Conservation (phyloP, 2,329 filamentous ascomycete species). For the Acephala macrosclerotiorum region DNA sequence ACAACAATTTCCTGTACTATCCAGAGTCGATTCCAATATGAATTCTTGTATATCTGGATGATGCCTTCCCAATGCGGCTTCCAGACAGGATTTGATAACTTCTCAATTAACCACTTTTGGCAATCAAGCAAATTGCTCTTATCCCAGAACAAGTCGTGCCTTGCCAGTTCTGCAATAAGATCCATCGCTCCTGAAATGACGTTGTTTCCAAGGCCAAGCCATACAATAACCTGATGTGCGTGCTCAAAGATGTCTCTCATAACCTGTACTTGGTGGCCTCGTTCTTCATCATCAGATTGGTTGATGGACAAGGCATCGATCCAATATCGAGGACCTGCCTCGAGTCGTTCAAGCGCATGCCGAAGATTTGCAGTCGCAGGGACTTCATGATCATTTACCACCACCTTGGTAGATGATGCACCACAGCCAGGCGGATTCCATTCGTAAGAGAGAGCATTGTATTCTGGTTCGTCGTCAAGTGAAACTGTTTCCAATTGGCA, state of each 20-base stretch:
- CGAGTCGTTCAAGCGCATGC: constrained; percentile 5
- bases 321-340: constrained; percentile 15
- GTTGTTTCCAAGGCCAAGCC: not conserved
- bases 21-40: constrained; percentile 17
- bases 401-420: not conserved
- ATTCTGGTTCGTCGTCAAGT: not conserved
- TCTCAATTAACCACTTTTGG: not conserved
- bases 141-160: not conserved
- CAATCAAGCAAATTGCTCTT: not conserved
- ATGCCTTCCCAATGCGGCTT: constrained; percentile 8
- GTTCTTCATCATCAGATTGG: constrained; percentile 27
- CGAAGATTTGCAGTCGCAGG: constrained; percentile 11
- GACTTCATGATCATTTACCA: constrained; percentile 7
- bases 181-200: not conserved
- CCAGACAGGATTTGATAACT: not conserved
- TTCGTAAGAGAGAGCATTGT: constrained; percentile 7
- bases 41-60: not conserved
- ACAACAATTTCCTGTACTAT: constrained; percentile 20
- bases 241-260: constrained; percentile 41
- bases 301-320: constrained; percentile 30
- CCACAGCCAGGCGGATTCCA: not conserved
- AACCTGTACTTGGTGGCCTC: constrained; percentile 27
- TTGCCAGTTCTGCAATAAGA: not conserved
- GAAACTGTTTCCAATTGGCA: not conserved
- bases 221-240: not conserved